Evolutionary conservation across 2,329 filamentous ascomycete genomes (phyloP).

Genomic region (Ophiostoma himal-ulmi): DNA sequence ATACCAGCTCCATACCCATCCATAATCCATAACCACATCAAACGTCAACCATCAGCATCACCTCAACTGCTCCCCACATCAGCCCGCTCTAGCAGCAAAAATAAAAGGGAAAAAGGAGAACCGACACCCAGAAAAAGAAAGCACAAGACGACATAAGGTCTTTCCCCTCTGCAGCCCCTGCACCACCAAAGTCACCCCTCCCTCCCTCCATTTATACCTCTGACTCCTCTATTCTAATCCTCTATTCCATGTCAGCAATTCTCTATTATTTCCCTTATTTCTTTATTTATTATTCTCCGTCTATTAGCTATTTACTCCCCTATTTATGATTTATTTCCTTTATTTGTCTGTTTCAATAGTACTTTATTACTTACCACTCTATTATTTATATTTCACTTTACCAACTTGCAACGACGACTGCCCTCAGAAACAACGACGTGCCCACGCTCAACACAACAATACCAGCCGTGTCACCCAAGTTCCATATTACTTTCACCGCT

Average conservation of each 20-base stretch:
- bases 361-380: neutral
- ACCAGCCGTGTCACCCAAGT: neutral
- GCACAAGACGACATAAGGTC: constrained; percentile 6
- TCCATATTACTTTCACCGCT: constrained; percentile 10
- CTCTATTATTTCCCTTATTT: neutral
- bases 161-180: constrained; percentile 10
- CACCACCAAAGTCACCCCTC: constrained; percentile 11
- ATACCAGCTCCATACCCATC: neutral
- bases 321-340: neutral
- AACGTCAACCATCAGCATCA: neutral
- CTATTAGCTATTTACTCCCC: neutral
- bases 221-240: neutral
- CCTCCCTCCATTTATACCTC: neutral
- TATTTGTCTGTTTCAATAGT: neutral
- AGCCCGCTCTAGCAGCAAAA: constrained; percentile 11
- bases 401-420: neutral
- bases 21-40: neutral
- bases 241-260: neutral
- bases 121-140: neutral
- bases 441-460: constrained; percentile 8
- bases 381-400: constrained; percentile 9
- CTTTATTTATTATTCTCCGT: neutral
- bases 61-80: constrained; percentile 1
- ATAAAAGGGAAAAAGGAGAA: constrained; percentile 1
- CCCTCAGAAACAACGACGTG: constrained; percentile 1